phyloP scores from a whole-genome alignment of 208 protist species.

The Crithidia thermophila region DNA sequence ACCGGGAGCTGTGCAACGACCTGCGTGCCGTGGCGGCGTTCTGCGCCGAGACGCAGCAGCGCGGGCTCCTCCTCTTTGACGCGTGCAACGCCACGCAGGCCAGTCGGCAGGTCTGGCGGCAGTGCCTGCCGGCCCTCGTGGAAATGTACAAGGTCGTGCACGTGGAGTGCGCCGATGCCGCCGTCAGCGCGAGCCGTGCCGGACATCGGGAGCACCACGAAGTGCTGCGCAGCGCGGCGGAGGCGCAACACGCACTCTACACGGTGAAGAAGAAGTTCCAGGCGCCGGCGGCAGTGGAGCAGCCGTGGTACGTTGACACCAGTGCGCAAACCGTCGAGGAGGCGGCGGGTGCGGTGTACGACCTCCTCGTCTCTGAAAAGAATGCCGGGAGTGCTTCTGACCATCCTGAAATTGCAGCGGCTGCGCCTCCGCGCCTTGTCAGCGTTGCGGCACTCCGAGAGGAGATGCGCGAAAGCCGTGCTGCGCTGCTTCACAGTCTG shows the following conservation, averaged over 20 bases:
- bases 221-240: slow-evolving; percentile 38
- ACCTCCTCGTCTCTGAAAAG: neutral
- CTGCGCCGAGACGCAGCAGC: slow-evolving; percentile 2
- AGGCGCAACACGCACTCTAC: slow-evolving; percentile 77
- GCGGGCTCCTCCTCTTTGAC: slow-evolving; percentile 70
- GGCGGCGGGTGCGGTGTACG: slow-evolving; percentile 9
- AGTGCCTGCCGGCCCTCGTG: slow-evolving; percentile 28
- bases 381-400: neutral
- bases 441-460: slow-evolving; percentile 3
- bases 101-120: slow-evolving; percentile 42
- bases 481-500: slow-evolving; percentile 18
- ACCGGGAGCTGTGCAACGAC: slow-evolving; percentile 29
- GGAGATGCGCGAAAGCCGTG: slow-evolving; percentile 4
- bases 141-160: slow-evolving; percentile 42
- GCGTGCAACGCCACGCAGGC: slow-evolving; percentile 72
- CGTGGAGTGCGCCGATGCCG: slow-evolving; percentile 53
- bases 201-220: slow-evolving; percentile 43
- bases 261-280: slow-evolving; percentile 59
- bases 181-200: slow-evolving; percentile 37
- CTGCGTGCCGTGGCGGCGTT: slow-evolving; percentile 32
- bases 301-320: slow-evolving; percentile 30
- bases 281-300: slow-evolving; percentile 40
- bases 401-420: neutral
- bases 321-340: slow-evolving; percentile 1
- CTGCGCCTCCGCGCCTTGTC: neutral